Conservation (phyloP, 2,329 filamentous ascomycete genomes). For the Verticillium longisporum region DNA sequence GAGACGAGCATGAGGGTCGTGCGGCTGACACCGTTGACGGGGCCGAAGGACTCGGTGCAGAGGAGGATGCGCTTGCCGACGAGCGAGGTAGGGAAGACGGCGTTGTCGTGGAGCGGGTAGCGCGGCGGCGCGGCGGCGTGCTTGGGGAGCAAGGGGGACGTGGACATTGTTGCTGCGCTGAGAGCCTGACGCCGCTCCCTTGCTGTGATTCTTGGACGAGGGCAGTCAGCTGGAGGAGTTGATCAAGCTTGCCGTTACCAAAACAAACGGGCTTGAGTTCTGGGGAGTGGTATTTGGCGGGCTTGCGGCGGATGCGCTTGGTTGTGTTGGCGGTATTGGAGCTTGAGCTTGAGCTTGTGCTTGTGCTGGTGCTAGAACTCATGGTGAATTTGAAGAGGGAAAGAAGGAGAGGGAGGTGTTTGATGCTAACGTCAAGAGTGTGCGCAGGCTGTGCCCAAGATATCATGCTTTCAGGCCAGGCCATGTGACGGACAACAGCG, state of each 20-base stretch:
- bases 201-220: background rate
- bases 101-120: conserved; percentile 26
- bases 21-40: conserved; percentile 66
- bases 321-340: background rate
- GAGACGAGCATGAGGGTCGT: conserved; percentile 64
- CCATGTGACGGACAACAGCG: background rate
- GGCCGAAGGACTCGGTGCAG: conserved; percentile 65
- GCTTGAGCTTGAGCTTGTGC: background rate
- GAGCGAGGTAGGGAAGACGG: conserved; percentile 40
- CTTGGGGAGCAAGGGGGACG: conserved; percentile 2
- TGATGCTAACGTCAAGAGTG: too few relatives aligned
- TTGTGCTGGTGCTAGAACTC: background rate
- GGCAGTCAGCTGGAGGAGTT: background rate
- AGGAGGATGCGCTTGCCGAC: conserved; percentile 56
- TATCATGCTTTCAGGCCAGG: background rate
- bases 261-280: background rate
- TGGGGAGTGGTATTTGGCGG: background rate
- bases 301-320: background rate
- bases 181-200: background rate
- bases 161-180: background rate
- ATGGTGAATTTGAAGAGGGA: background rate
- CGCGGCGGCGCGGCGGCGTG: conserved; percentile 3
- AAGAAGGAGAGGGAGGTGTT: background rate
- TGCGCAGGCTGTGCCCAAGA: background rate
- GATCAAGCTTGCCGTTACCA: background rate